These are phyloP conservation scores for Ormosia semicastrata DNA, from an alignment of 306 rosid species.

Conservation along the genomic window DNA sequence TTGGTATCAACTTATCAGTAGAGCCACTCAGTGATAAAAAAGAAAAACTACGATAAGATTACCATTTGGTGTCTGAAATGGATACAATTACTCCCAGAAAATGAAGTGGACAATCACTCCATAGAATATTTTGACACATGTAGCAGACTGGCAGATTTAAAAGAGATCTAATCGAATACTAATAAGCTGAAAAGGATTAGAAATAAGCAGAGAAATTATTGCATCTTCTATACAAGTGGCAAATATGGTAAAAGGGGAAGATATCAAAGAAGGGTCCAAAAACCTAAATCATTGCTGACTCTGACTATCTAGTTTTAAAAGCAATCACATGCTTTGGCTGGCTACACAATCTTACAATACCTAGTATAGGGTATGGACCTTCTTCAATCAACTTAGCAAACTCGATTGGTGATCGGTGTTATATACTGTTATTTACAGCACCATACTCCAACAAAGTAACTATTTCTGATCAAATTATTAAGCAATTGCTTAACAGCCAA, in stretches of 20 bases:
- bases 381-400: neutral
- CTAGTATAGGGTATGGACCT: neutral
- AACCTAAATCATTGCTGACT: constrained; percentile 33
- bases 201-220: neutral
- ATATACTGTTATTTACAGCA: neutral
- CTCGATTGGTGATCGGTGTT: neutral
- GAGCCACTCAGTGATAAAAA: neutral
- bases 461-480: neutral
- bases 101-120: constrained; percentile 14
- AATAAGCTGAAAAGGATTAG: neutral
- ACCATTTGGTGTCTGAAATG: constrained; percentile 24
- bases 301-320: constrained; percentile 22
- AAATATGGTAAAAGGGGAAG: neutral
- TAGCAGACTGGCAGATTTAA: neutral
- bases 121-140: neutral
- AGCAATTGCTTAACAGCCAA: neutral
- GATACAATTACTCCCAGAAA: constrained; percentile 39
- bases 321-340: constrained; percentile 40
- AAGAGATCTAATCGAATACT: neutral
- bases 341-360: neutral
- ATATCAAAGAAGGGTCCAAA: constrained; percentile 31
- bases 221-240: constrained; percentile 2
- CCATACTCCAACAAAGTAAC: neutral
- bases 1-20: neutral
- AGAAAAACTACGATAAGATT: neutral